Base-by-base conservation (phyloP, 345 rosid genomes). In the Eucalyptus decipiens region DNA sequence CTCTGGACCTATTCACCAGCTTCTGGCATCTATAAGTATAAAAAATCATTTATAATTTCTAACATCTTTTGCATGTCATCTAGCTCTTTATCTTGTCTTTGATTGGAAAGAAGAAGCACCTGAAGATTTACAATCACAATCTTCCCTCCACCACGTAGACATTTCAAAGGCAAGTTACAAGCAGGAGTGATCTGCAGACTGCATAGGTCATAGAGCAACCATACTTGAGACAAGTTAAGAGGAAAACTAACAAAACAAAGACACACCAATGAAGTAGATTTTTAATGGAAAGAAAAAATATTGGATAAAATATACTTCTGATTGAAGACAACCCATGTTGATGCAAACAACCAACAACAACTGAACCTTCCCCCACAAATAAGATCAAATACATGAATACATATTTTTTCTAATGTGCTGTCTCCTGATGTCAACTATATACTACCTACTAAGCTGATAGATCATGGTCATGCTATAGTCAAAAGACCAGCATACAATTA, bases 111-210 rank as follows among this genome's bases (percentile, higher is more conserved):
- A 76, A 76, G 85, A 40, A 76, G 32, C 92, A 97, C 99, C 98
- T 98, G 99, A 89, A 97, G 98, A 92, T 98, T 98, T 86, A 97
- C 99, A 49, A 98, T 98, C 15, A 95, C 98, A 86, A 98, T 95
- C 93, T 98, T 95, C 69, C 99, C 99, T 87, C 98, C 99, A 91
- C 97, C 96, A 37, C 92, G 94, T 80, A 96, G 97, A 93, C 94
- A 98, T 92, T 96, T 96, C 88, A 98, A 95, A 67, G 99, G 99
- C 93, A 98, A 92, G 91, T 98, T 98, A 97, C 99, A 98, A 48
- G 99, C 99, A 85, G 99, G 99, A 89, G 99, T 98, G 86, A 98
- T 98, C 95, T 98, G 99, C 98, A 98, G 95, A 94, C 99, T 98
- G 97, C 91, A 94, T 0, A 87, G 72, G 90, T 52, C 47, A 87